Evolutionary conservation across 1,284 basidiomycete genomes (phyloP).

Genomic region (Apiotrichum mycotoxinovorans): DNA sequence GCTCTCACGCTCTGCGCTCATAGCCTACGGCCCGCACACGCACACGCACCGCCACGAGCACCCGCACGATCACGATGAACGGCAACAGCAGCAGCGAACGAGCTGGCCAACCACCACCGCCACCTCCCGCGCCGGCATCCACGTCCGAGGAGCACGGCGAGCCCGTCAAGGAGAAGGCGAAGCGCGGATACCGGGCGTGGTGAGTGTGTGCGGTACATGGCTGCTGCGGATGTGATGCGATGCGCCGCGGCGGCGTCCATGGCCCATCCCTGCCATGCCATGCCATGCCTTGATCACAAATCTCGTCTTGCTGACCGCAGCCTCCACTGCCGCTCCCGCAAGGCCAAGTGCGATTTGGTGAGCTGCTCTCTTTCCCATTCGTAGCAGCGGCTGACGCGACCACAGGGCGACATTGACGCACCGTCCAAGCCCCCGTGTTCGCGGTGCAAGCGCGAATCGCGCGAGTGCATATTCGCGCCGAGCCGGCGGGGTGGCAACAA

Average conservation of each 20-base stretch:
- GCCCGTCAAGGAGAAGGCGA: slow-evolving; percentile 32
- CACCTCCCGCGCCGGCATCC: too few relatives aligned
- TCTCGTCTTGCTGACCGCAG: slow-evolving; percentile 28
- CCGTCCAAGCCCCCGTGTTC: slow-evolving; percentile 51
- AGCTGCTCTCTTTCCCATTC: slow-evolving; percentile 5
- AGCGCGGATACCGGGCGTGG: slow-evolving; percentile 44
- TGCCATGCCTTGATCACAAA: too few relatives aligned
- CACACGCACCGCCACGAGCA: too few relatives aligned
- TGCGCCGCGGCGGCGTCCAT: too few relatives aligned
- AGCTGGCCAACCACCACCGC: not conserved
- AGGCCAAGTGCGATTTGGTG: slow-evolving; percentile 44
- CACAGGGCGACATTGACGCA: slow-evolving; percentile 49
- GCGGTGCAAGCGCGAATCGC: slow-evolving; percentile 50
- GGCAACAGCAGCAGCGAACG: not conserved
- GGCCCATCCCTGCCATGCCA: too few relatives aligned
- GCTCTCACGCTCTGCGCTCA: too few relatives aligned
- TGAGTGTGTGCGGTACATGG: slow-evolving; percentile 24
- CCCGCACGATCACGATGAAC: not conserved
- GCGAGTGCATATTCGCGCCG: slow-evolving; percentile 51
- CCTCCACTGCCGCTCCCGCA: slow-evolving; percentile 40
- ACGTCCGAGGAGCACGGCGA: not conserved
- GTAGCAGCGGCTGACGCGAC: slow-evolving; percentile 3
- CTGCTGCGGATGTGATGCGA: too few relatives aligned
- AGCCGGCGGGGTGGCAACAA: slow-evolving; percentile 46
- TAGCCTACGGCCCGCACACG: too few relatives aligned